A percentile compares a stretch with the other conserved stretches of the same genome.
Conservation (phyloP, 345 rosid species). For the Rhodamnia rubescens region DNA sequence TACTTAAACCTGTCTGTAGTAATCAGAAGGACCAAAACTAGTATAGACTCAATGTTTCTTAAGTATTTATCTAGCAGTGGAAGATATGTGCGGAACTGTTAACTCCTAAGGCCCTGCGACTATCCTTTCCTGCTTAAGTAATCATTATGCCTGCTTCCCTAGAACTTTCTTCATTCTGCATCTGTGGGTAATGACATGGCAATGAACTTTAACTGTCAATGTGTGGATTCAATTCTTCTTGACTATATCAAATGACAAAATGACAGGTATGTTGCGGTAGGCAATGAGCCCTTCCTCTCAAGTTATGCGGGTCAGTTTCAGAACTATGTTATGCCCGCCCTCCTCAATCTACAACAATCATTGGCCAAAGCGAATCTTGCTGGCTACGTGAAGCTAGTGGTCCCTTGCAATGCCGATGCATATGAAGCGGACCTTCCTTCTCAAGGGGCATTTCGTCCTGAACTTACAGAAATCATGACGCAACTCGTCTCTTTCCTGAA, state of each 20-base stretch:
- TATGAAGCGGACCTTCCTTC: conserved; percentile 79
- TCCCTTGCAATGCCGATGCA: conserved; percentile 97
- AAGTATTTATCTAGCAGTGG: background rate
- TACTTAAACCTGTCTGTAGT: background rate
- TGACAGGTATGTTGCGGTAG: conserved; percentile 81
- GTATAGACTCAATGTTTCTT: background rate
- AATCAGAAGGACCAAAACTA: background rate
- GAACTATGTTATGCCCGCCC: conserved; percentile 67
- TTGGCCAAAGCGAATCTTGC: conserved; percentile 77
- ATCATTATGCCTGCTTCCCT: background rate
- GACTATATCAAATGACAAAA: background rate
- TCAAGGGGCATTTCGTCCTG: conserved; percentile 82
- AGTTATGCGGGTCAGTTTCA: conserved; percentile 63
- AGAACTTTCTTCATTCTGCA: background rate
- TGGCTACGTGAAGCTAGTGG: conserved; percentile 67
- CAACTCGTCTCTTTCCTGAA: conserved; percentile 74
- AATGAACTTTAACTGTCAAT: background rate
- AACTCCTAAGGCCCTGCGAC: background rate
- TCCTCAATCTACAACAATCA: conserved; percentile 75
- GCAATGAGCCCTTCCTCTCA: conserved; percentile 89
- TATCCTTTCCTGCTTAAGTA: background rate
- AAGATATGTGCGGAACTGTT: background rate
- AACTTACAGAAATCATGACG: conserved; percentile 72
- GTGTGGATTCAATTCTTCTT: background rate
- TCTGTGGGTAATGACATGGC: background rate